Percentiles rank a stretch among this genome's conserved stretches.
These are phyloP conservation scores for Ustilago bromivora DNA, from an alignment of 1,284 basidiomycete genomes.

Conservation along the genomic window DNA sequence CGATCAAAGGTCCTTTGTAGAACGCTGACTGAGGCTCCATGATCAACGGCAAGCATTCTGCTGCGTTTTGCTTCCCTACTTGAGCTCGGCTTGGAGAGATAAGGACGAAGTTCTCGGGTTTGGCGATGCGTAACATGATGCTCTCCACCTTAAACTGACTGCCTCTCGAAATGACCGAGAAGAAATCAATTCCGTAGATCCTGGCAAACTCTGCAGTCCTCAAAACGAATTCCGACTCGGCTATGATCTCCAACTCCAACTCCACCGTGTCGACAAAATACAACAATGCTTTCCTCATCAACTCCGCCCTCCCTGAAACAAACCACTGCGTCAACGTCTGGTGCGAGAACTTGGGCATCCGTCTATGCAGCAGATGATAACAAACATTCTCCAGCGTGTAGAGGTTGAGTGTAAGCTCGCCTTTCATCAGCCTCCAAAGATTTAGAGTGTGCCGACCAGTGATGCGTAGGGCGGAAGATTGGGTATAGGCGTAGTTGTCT, in stretches of 20 bases:
- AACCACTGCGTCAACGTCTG: slow-evolving; percentile 81
- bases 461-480: slow-evolving; percentile 85
- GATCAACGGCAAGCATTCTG: slow-evolving; percentile 91
- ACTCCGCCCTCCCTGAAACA: slow-evolving; percentile 60
- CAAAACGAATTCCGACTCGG: slow-evolving; percentile 62
- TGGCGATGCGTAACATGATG: slow-evolving; percentile 97
- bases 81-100: slow-evolving; percentile 63
- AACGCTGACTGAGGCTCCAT: slow-evolving; percentile 94
- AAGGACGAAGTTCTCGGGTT: slow-evolving; percentile 81
- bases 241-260: slow-evolving; percentile 58
- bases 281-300: slow-evolving; percentile 36
- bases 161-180: slow-evolving; percentile 91
- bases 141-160: slow-evolving; percentile 99
- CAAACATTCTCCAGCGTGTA: slow-evolving; percentile 93
- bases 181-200: slow-evolving; percentile 96
- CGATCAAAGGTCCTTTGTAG: slow-evolving; percentile 89
- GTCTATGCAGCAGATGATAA: slow-evolving; percentile 70
- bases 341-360: slow-evolving; percentile 79
- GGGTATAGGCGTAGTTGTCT: slow-evolving; percentile 76
- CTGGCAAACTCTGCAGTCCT: slow-evolving; percentile 84
- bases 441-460: slow-evolving; percentile 91
- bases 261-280: slow-evolving; percentile 60
- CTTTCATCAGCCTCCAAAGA: slow-evolving; percentile 89
- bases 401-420: slow-evolving; percentile 81
- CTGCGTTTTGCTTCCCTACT: slow-evolving; percentile 84